Percentiles rank a stretch among this genome's conserved stretches.
Conservation (phyloP, 495 filamentous ascomycete genomes). For the Achaetomiella virescens region DNA sequence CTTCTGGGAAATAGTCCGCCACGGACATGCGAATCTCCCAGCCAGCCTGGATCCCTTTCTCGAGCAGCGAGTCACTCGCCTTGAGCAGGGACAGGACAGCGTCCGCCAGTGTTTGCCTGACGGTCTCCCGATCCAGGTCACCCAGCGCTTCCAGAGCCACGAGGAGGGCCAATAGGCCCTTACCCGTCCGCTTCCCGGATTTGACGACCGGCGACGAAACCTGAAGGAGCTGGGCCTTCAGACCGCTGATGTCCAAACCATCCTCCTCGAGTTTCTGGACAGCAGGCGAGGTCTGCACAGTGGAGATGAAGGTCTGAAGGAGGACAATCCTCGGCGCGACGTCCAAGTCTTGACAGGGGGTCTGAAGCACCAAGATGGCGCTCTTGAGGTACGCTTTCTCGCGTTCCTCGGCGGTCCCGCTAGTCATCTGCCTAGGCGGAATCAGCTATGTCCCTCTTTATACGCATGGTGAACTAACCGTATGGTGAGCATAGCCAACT, state of each 20-base stretch:
- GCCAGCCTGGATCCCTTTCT: slow-evolving; percentile 22
- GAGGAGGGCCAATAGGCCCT: slow-evolving; percentile 14
- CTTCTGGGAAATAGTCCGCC: slow-evolving; percentile 23
- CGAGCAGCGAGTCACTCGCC: slow-evolving; percentile 24
- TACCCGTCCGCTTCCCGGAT: slow-evolving; percentile 12
- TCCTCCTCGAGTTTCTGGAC: slow-evolving; percentile 13
- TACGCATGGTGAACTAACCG: slow-evolving; percentile 16
- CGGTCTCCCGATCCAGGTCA: slow-evolving; percentile 4
- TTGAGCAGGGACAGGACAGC: slow-evolving; percentile 21
- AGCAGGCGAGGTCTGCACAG: slow-evolving; percentile 8
- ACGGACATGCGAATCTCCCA: slow-evolving; percentile 40
- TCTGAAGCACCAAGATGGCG: slow-evolving; percentile 23
- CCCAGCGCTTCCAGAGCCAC: slow-evolving; percentile 18
- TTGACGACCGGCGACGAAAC: slow-evolving; percentile 3
- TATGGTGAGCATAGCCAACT: slow-evolving; percentile 26
- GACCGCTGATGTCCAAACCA: slow-evolving; percentile 10
- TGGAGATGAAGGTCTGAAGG: slow-evolving; percentile 15
- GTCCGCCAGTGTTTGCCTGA: slow-evolving; percentile 7
- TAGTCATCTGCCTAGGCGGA: slow-evolving; percentile 27
- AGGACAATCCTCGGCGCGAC: slow-evolving; percentile 18
- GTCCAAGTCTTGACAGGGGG: slow-evolving; percentile 18
- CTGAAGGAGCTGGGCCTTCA: slow-evolving; percentile 14
- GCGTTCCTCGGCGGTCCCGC: slow-evolving; percentile 28
- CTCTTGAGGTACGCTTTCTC: slow-evolving; percentile 29
- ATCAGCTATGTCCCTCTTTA: slow-evolving; percentile 6